These are phyloP conservation scores for Phialophora tarda DNA, from an alignment of 2,329 filamentous ascomycete genomes.

Conservation along the genomic window DNA sequence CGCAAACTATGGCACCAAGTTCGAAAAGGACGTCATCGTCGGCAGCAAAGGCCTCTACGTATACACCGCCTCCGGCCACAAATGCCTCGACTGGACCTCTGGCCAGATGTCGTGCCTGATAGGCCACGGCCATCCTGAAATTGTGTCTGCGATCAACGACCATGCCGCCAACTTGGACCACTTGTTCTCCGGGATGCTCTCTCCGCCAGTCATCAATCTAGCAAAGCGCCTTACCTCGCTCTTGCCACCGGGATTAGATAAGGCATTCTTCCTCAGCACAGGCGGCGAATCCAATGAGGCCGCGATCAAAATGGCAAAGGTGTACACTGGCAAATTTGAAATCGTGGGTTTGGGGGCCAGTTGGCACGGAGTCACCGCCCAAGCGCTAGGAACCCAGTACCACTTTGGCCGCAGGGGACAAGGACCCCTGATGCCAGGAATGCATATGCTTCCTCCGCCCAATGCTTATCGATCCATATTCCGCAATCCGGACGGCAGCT, in stretches of 20 bases:
- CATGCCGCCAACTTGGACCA: conserved; percentile 62
- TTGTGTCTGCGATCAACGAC: conserved; percentile 59
- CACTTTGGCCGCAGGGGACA: conserved; percentile 57
- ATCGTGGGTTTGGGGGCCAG: conserved; percentile 65
- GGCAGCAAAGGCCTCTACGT: conserved; percentile 55
- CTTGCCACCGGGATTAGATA: conserved; percentile 58
- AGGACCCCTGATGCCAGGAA: conserved; percentile 60
- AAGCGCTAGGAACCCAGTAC: conserved; percentile 60
- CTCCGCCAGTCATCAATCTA: conserved; percentile 62
- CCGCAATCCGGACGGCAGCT: conserved; percentile 61
- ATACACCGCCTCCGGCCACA: conserved; percentile 51
- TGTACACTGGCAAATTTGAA: conserved; percentile 68
- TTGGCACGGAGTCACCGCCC: conserved; percentile 67
- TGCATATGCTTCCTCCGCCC: conserved; percentile 63
- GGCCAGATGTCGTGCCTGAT: conserved; percentile 66
- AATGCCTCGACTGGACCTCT: conserved; percentile 65
- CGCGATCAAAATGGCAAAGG: conserved; percentile 68
- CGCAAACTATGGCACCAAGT: conserved; percentile 40
- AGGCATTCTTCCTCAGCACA: conserved; percentile 64
- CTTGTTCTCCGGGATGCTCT: conserved; percentile 65
- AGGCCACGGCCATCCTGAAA: conserved; percentile 64
- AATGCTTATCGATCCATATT: conserved; percentile 68
- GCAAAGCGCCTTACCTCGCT: conserved; percentile 57
- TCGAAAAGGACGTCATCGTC: conserved; percentile 50
- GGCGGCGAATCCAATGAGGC: conserved; percentile 65